Percentiles rank a stretch among this genome's conserved stretches.
These are phyloP conservation scores for Leccinellum rugosiceps DNA, from an alignment of 768 basidiomycete species.

Conservation along the genomic window DNA sequence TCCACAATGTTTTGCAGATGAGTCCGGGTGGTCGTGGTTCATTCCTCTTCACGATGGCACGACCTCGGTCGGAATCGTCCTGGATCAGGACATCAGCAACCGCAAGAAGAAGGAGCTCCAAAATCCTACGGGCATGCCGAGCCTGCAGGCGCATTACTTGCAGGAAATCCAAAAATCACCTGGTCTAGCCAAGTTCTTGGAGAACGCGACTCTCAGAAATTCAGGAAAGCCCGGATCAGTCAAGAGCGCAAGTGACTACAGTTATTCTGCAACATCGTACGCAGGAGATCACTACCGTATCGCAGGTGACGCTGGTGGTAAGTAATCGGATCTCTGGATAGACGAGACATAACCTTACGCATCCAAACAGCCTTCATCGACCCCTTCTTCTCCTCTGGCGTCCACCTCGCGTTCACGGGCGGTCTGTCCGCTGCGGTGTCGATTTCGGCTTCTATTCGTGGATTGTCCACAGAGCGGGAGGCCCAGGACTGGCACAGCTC, in stretches of 20 bases:
- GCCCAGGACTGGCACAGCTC: constrained; percentile 11
- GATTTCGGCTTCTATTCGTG: constrained; percentile 8
- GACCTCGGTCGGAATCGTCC: constrained; percentile 53
- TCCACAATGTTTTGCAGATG: constrained; percentile 33
- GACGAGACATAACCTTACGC: not conserved
- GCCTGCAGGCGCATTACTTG: constrained; percentile 3
- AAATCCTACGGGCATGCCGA: not conserved
- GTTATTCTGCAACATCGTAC: constrained; percentile 54
- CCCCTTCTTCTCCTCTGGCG: constrained; percentile 12
- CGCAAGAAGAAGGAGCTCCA: constrained; percentile 21
- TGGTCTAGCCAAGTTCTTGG: not conserved
- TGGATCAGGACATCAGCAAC: constrained; percentile 36
- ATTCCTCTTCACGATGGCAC: constrained; percentile 49
- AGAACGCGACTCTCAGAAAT: constrained; percentile 6
- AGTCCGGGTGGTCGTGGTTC: constrained; percentile 58
- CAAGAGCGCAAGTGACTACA: constrained; percentile 49
- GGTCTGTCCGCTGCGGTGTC: constrained; percentile 9
- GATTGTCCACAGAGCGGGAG: not conserved
- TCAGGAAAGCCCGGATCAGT: constrained; percentile 5
- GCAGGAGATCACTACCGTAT: constrained; percentile 53
- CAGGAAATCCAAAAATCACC: constrained; percentile 2
- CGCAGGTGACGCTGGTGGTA: constrained; percentile 48
- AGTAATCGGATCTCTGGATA: not conserved
- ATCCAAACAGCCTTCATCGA: constrained; percentile 8
- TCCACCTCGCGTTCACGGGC: constrained; percentile 12